Conservation (phyloP, 2,329 filamentous ascomycete species). For the Hymenoscyphus occultus region DNA sequence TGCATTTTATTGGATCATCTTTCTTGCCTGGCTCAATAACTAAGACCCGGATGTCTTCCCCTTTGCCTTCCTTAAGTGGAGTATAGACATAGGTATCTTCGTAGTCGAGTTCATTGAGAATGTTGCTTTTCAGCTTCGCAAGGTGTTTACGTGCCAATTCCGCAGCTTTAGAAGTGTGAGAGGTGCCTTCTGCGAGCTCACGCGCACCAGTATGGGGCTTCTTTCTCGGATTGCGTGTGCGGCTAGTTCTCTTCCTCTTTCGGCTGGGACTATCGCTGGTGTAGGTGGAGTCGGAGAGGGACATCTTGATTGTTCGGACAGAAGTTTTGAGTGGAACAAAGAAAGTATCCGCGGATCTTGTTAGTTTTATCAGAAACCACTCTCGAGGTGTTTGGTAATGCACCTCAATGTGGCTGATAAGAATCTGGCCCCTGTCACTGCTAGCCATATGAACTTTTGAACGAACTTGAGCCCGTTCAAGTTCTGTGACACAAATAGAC, state of each 20-base stretch:
- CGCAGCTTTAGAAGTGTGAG: neutral
- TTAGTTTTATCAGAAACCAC: neutral
- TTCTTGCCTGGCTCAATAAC: neutral
- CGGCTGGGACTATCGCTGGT: neutral
- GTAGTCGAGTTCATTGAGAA: neutral
- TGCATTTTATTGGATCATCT: neutral
- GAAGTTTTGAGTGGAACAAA: neutral
- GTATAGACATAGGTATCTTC: neutral
- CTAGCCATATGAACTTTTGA: neutral
- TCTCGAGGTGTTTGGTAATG: neutral
- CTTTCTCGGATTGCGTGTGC: neutral
- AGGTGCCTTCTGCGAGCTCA: neutral
- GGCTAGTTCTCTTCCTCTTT: neutral
- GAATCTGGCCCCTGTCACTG: too few relatives aligned
- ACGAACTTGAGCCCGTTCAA: neutral
- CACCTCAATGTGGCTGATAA: neutral
- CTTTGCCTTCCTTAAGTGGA: neutral
- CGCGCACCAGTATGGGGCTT: neutral
- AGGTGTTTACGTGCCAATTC: neutral
- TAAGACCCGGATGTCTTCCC: constrained; percentile 1
- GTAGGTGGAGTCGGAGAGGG: neutral
- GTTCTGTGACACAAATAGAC: neutral
- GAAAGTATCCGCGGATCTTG: neutral
- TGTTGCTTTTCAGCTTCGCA: neutral
- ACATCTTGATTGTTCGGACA: neutral